Percentiles rank a stretch among this genome's conserved stretches.
These are phyloP conservation scores for Hydnum rufescens DNA, from an alignment of 768 basidiomycete genomes.

Conservation along the genomic window DNA sequence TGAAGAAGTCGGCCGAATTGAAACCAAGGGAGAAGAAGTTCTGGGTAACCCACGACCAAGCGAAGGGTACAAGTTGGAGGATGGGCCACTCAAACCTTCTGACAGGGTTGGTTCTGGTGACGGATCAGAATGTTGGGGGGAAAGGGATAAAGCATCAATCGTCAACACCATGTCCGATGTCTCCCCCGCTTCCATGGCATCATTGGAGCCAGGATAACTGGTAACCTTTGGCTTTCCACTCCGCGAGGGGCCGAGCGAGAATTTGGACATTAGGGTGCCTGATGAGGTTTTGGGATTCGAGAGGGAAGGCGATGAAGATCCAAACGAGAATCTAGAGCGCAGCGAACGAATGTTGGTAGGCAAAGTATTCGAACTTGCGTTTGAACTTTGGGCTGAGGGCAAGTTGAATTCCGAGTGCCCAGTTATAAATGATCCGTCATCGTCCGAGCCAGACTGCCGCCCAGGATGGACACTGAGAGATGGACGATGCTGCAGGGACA, in stretches of 20 bases:
- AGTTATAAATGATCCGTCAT: background rate
- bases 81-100: background rate
- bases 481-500: background rate
- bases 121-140: background rate
- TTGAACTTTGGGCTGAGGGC: too few species aligned
- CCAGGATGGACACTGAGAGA: background rate
- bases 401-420: too few species aligned
- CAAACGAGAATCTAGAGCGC: background rate
- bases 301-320: background rate
- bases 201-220: background rate
- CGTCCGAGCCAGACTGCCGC: background rate
- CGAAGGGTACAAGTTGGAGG: background rate
- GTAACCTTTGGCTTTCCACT: background rate
- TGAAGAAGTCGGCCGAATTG: background rate
- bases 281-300: background rate
- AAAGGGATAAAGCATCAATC: background rate
- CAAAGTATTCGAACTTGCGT: background rate
- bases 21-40: too few species aligned
- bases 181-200: background rate
- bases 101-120: background rate
- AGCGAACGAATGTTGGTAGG: background rate
- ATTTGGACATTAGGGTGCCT: background rate
- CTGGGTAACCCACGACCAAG: background rate
- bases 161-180: background rate
- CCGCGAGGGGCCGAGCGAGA: background rate